Evolutionary conservation across 805 yeast species (phyloP).

Genomic region (Yarrowia yakushimensis): DNA sequence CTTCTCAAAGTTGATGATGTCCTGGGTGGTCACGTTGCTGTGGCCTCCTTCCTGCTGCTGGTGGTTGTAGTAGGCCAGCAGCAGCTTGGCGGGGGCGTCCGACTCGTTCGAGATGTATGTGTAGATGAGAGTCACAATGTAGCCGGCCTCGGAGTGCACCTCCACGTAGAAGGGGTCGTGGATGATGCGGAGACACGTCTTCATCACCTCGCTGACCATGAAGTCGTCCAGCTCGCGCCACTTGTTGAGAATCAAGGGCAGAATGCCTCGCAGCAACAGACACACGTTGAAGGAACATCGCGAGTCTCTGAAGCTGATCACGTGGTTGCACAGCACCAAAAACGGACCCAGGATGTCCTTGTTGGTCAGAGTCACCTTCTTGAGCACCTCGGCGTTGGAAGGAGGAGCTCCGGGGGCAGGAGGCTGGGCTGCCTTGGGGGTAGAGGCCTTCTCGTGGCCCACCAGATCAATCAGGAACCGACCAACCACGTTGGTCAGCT

Average conservation of each 20-base stretch:
- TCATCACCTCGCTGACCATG: conserved; percentile 61
- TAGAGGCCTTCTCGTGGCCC: conserved; percentile 50
- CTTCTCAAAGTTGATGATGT: conserved; percentile 60
- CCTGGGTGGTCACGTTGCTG: conserved; percentile 46
- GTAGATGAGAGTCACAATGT: conserved; percentile 76
- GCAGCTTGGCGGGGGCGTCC: conserved; percentile 49
- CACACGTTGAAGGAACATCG: conserved; percentile 91
- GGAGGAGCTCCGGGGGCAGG: conserved; percentile 36
- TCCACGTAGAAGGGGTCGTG: conserved; percentile 76
- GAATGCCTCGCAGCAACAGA: conserved; percentile 67
- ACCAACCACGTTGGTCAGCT: conserved; percentile 87
- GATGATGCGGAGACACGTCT: conserved; percentile 63
- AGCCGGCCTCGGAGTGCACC: conserved; percentile 88
- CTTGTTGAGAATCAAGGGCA: conserved; percentile 63
- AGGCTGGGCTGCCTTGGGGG: conserved; percentile 33
- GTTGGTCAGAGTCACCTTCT: conserved; percentile 62
- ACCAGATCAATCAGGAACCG: conserved; percentile 81
- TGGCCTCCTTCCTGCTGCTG: neutral
- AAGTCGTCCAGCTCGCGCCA: conserved; percentile 74
- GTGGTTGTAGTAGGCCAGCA: conserved; percentile 38
- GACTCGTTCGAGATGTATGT: conserved; percentile 33
- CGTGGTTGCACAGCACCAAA: conserved; percentile 66
- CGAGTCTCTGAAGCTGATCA: conserved; percentile 80
- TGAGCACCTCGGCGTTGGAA: conserved; percentile 42
- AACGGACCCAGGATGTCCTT: conserved; percentile 72